Base-by-base conservation (phyloP, 768 basidiomycete genomes). In the Tylopilus subfusipes region DNA sequence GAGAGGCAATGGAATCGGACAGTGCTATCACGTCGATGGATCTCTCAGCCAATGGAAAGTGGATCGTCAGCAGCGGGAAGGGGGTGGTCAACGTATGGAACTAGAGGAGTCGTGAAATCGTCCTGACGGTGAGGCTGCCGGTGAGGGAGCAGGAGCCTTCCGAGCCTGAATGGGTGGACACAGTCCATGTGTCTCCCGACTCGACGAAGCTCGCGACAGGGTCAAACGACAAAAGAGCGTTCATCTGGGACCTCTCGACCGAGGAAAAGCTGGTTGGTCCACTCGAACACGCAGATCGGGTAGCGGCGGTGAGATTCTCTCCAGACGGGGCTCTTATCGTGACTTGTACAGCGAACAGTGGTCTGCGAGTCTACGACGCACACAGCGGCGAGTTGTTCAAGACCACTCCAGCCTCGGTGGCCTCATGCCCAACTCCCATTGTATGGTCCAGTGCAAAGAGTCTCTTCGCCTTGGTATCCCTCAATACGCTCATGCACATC, bases 231-330 rank as follows among this genome's bases (percentile, higher is more conserved):
- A 36, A 36, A 14, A 36, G 13, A 14, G 31, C 31, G 31, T 33
- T 33, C 31, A 14, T 33, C 31, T 33, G 31, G 31, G 31, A 33
- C 10, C 11, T 33, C 5, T 33, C 31, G 13, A 33, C 31, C 31
- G 31, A n/a, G 31, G 31, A 18, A 27, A 49, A 47, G 13, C 42
- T 60, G 4, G 27, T 46, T 10, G 59, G 59, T 16, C 59, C 59
- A 4, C 50, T 60, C 14, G 4, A 33, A 19, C 56, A 58, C 27
- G 27, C 47, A 5, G 29, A 12, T 21, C 40, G 29, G 8, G 42
- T 57, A 3, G 48, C 16, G 5, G 40, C 48, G 0, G 53, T 52
- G 34, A 49, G 42, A 29, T 60, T 60, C 44, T 60, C 59, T n/a
- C 59, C 57, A 0, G 44, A 60, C 11, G 57, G 53, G 1, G 31